These are phyloP conservation scores for Euphrasia arctica DNA, from an alignment of 305 asterid species.

Conservation along the genomic window DNA sequence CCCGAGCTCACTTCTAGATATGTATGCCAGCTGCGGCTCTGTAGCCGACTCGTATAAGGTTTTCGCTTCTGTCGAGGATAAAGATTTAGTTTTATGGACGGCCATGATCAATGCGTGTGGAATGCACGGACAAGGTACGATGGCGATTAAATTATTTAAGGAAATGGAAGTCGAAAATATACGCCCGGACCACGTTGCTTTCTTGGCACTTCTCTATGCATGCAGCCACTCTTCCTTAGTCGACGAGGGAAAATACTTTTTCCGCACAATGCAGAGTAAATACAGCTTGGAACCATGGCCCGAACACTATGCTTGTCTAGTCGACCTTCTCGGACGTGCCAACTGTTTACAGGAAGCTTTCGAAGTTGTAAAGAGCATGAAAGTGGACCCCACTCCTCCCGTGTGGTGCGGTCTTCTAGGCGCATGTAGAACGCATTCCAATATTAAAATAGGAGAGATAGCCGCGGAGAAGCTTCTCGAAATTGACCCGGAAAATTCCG, in stretches of 20 bases:
- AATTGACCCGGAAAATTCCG: slow-evolving; percentile 67
- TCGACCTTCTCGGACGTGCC: slow-evolving; percentile 87
- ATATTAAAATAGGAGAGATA: slow-evolving; percentile 64
- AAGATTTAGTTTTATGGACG: slow-evolving; percentile 63
- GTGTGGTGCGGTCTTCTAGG: slow-evolving; percentile 82
- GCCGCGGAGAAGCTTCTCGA: slow-evolving; percentile 79
- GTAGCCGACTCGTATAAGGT: slow-evolving; percentile 51
- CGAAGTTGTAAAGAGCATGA: slow-evolving; percentile 48
- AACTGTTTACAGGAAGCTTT: slow-evolving; percentile 70
- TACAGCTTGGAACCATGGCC: slow-evolving; percentile 78
- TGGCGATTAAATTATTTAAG: slow-evolving; percentile 47
- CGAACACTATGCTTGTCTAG: slow-evolving; percentile 76
- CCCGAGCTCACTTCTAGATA: slow-evolving; percentile 71
- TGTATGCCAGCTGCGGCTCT: slow-evolving; percentile 80
- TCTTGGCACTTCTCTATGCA: slow-evolving; percentile 61
- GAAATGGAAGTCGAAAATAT: slow-evolving; percentile 50
- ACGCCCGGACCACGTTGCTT: slow-evolving; percentile 63
- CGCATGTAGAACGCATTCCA: slow-evolving; percentile 66
- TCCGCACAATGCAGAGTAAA: slow-evolving; percentile 45
- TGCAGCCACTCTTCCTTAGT: slow-evolving; percentile 85
- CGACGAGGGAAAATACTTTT: slow-evolving; percentile 55
- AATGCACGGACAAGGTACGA: slow-evolving; percentile 70
- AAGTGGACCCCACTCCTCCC: slow-evolving; percentile 52
- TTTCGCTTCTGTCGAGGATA: slow-evolving; percentile 36
- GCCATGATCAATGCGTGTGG: slow-evolving; percentile 84